phyloP scores from a whole-genome alignment of 768 basidiomycete species.

The Artomyces pyxidatus region DNA sequence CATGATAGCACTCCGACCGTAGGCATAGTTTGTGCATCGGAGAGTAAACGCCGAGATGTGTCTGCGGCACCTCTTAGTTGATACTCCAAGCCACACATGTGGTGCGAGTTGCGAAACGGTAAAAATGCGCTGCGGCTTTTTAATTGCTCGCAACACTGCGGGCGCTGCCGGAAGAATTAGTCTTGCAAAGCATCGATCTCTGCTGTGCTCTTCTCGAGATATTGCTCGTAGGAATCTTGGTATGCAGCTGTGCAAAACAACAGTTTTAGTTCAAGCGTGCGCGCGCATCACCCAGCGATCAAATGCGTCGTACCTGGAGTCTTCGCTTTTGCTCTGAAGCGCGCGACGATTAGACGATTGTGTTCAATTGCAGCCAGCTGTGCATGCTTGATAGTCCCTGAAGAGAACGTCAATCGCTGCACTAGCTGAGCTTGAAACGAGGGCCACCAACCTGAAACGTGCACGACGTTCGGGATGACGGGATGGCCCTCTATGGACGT shows the following conservation, averaged over 20 bases:
- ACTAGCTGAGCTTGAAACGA: neutral
- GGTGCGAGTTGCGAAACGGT: too few relatives aligned
- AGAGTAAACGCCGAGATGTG: too few relatives aligned
- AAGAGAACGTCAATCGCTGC: neutral
- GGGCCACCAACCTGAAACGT: constrained; percentile 60
- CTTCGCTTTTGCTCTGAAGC: constrained; percentile 43
- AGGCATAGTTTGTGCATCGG: too few relatives aligned
- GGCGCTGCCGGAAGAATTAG: too few relatives aligned
- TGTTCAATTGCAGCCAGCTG: constrained; percentile 72
- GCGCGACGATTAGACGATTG: constrained; percentile 63
- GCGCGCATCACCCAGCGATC: too few relatives aligned
- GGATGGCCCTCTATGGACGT: constrained; percentile 48
- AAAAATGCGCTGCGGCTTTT: too few relatives aligned
- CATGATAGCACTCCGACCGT: too few relatives aligned
- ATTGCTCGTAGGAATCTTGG: constrained; percentile 52
- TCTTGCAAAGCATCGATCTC: constrained; percentile 67
- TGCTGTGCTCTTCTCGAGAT: constrained; percentile 44
- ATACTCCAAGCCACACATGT: too few relatives aligned
- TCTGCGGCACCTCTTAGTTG: too few relatives aligned
- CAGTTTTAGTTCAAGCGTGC: neutral
- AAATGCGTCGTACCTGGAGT: too few relatives aligned
- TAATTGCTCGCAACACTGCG: too few relatives aligned
- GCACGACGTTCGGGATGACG: constrained; percentile 70
- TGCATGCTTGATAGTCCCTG: constrained; percentile 83
- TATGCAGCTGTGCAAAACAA: constrained; percentile 34